phyloP scores from a whole-genome alignment of 345 rosid genomes.

The Erucastrum elatum region DNA sequence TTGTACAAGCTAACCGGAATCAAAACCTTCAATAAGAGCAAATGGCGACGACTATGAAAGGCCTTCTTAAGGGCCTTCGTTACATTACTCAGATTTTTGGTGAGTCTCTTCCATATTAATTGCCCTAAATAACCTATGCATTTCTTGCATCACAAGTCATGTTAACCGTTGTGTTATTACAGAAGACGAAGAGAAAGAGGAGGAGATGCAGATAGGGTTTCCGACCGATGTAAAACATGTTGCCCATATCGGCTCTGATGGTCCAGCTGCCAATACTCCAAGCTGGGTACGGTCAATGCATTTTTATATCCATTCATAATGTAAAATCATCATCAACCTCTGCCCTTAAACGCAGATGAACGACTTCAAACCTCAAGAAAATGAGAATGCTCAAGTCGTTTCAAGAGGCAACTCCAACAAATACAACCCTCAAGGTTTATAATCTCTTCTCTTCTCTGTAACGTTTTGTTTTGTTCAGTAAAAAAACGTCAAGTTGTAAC shows the following conservation, averaged over 20 bases:
- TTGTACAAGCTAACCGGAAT: slow-evolving; percentile 26
- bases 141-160: slow-evolving; percentile 14
- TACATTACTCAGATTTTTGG: slow-evolving; percentile 85
- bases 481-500: not conserved
- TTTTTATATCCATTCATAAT: not conserved
- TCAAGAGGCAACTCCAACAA: slow-evolving; percentile 39
- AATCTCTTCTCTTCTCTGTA: not conserved
- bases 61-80: slow-evolving; percentile 73
- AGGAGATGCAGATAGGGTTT: slow-evolving; percentile 80
- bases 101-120: slow-evolving; percentile 29
- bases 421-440: slow-evolving; percentile 34
- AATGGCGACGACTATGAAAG: slow-evolving; percentile 60
- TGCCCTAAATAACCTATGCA: too few relatives aligned
- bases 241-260: slow-evolving; percentile 94
- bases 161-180: not conserved
- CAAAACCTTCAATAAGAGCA: slow-evolving; percentile 13
- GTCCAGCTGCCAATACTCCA: slow-evolving; percentile 52
- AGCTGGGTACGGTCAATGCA: slow-evolving; percentile 53
- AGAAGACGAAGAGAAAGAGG: slow-evolving; percentile 82
- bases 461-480: not conserved
- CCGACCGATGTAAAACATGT: slow-evolving; percentile 98
- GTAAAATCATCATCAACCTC: not conserved
- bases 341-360: slow-evolving; percentile 25
- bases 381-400: slow-evolving; percentile 35
- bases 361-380: slow-evolving; percentile 38